These are phyloP conservation scores for Starmera stellimalicola DNA, from an alignment of 1,139 yeast genomes.

Conservation along the genomic window DNA sequence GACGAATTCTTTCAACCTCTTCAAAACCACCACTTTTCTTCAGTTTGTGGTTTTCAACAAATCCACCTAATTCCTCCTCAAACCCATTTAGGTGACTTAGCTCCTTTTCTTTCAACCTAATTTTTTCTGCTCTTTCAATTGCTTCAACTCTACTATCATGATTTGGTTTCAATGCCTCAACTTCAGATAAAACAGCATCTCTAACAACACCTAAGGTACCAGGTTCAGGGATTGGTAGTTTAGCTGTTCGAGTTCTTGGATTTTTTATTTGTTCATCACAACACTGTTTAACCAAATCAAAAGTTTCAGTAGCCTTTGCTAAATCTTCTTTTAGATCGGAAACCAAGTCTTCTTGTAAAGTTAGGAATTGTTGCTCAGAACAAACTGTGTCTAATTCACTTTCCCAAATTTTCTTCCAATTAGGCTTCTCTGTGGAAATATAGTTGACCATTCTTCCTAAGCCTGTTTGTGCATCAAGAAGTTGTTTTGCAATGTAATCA, in stretches of 20 bases:
- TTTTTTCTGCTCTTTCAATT: slow-evolving; percentile 73
- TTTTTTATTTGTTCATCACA: slow-evolving; percentile 63
- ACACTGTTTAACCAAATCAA: slow-evolving; percentile 70
- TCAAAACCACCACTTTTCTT: slow-evolving; percentile 84
- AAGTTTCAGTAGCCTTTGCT: slow-evolving; percentile 72
- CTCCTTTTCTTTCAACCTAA: slow-evolving; percentile 65
- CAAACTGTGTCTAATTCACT: slow-evolving; percentile 81
- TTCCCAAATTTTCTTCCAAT: slow-evolving; percentile 93
- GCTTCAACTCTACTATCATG: slow-evolving; percentile 84
- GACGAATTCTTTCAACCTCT: slow-evolving; percentile 67
- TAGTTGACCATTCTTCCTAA: slow-evolving; percentile 50
- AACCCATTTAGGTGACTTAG: slow-evolving; percentile 53
- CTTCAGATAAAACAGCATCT: slow-evolving; percentile 76
- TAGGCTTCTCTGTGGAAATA: slow-evolving; percentile 62
- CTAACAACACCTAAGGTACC: slow-evolving; percentile 59
- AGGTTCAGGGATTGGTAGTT: slow-evolving; percentile 54
- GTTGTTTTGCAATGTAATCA: slow-evolving; percentile 55
- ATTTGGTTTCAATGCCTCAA: slow-evolving; percentile 68
- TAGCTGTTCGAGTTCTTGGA: slow-evolving; percentile 25
- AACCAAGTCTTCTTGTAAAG: slow-evolving; percentile 79
- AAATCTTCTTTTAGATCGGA: slow-evolving; percentile 76
- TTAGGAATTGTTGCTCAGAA: slow-evolving; percentile 88
- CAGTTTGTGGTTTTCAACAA: slow-evolving; percentile 67
- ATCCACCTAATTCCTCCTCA: slow-evolving; percentile 79
- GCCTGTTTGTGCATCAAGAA: slow-evolving; percentile 44